phyloP scores from a whole-genome alignment of 306 rosid species.

The Malus domestica region ASM211411v1 NC_041795.1:9231001-9231500 shows the following conservation, averaged over 20 bases:
- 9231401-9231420: background rate
- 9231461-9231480: background rate
- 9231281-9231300: no score
- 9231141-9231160: background rate
- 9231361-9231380: background rate
- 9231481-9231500: background rate
- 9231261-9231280: background rate
- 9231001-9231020: no score
- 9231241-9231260: background rate
- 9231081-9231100: no score
- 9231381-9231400: background rate
- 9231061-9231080: no score
- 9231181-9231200: background rate
- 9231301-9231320: no score
- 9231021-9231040: no score
- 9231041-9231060: no score
- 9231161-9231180: background rate
- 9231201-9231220: background rate
- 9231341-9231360: background rate
- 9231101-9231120: no score
- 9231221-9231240: background rate
- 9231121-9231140: no score
- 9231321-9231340: no score
- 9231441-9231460: no score
- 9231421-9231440: background rate